Evolutionary conservation across 257 asterid genomes (phyloP).

Genomic region (Leonotis leonurus): DNA sequence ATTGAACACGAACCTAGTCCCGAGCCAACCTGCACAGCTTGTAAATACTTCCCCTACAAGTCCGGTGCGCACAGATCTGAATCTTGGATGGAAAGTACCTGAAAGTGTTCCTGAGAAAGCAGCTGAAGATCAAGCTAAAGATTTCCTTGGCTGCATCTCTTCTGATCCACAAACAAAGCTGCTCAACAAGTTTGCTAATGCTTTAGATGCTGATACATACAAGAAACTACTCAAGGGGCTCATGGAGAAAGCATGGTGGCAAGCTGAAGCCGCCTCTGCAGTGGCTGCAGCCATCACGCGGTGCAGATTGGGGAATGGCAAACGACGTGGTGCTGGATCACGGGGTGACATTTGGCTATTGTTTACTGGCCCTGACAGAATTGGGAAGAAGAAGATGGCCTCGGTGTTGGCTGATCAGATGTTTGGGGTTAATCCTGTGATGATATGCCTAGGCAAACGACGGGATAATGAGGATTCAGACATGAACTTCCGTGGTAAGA

Average conservation of each 20-base stretch:
- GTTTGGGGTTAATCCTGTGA: slow-evolving; percentile 51
- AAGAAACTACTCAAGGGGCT: slow-evolving; percentile 89
- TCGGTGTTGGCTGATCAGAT: slow-evolving; percentile 66
- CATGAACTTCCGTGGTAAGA: slow-evolving; percentile 59
- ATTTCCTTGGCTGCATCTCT: slow-evolving; percentile 65
- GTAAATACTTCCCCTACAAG: slow-evolving; percentile 43
- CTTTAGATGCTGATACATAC: slow-evolving; percentile 72
- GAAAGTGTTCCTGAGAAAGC: slow-evolving; percentile 24
- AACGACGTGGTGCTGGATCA: slow-evolving; percentile 44
- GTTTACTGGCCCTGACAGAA: slow-evolving; percentile 77
- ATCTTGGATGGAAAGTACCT: slow-evolving; percentile 51
- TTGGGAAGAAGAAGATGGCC: slow-evolving; percentile 84
- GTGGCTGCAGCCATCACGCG: slow-evolving; percentile 76
- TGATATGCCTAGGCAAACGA: slow-evolving; percentile 49
- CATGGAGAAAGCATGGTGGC: slow-evolving; percentile 98
- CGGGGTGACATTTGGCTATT: slow-evolving; percentile 80
- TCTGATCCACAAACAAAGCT: slow-evolving; percentile 51
- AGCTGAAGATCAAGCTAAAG: slow-evolving; percentile 49
- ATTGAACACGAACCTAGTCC: slow-evolving; percentile 34
- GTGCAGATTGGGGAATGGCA: slow-evolving; percentile 74
- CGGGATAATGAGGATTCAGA: slow-evolving; percentile 51
- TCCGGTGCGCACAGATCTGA: slow-evolving; percentile 77
- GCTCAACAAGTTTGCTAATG: slow-evolving; percentile 53
- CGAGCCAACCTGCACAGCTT: slow-evolving; percentile 17
- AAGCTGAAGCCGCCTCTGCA: slow-evolving; percentile 77